phyloP scores from a whole-genome alignment of 1,284 basidiomycete species.

The Naganishia sp. region DNA sequence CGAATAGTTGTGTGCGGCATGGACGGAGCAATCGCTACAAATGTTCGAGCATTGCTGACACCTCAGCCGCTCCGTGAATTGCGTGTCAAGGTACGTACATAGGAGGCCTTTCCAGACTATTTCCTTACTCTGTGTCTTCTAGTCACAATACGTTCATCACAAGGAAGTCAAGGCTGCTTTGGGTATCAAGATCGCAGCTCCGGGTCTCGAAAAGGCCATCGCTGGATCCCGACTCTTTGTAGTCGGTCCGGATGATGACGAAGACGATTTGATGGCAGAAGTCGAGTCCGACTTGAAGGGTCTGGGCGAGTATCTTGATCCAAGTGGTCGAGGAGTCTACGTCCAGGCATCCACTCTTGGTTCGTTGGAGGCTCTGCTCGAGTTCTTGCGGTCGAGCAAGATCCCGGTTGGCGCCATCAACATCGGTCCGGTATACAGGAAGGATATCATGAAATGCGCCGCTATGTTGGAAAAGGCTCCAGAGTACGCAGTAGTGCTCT shows the following conservation, averaged over 20 bases:
- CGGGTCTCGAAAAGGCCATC: constrained; percentile 98
- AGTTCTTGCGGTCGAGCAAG: constrained; percentile 93
- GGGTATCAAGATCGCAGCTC: constrained; percentile 94
- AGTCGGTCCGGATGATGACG: constrained; percentile 89
- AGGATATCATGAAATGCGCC: constrained; percentile 87
- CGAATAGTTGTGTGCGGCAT: constrained; percentile 95
- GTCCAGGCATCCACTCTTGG: constrained; percentile 98
- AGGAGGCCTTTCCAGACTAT: no score
- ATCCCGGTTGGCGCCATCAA: constrained; percentile 98
- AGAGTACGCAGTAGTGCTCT: constrained; percentile 92
- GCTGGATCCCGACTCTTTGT: constrained; percentile 94
- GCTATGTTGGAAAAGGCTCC: constrained; percentile 97
- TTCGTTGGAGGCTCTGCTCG: constrained; percentile 93
- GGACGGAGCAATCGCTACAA: constrained; percentile 96
- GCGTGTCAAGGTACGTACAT: constrained; percentile 76
- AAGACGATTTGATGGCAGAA: constrained; percentile 90
- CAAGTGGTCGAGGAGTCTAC: constrained; percentile 91
- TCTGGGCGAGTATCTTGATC: constrained; percentile 87
- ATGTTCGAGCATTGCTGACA: constrained; percentile 89
- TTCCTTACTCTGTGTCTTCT: neutral
- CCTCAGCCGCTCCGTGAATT: constrained; percentile 96
- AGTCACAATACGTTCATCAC: constrained; percentile 97
- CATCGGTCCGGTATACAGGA: constrained; percentile 97
- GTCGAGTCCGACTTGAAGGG: constrained; percentile 95
- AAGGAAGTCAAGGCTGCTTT: constrained; percentile 97